Conservation (phyloP, 176 grass and related monocot species). For the Thinopyrum elongatum region DNA sequence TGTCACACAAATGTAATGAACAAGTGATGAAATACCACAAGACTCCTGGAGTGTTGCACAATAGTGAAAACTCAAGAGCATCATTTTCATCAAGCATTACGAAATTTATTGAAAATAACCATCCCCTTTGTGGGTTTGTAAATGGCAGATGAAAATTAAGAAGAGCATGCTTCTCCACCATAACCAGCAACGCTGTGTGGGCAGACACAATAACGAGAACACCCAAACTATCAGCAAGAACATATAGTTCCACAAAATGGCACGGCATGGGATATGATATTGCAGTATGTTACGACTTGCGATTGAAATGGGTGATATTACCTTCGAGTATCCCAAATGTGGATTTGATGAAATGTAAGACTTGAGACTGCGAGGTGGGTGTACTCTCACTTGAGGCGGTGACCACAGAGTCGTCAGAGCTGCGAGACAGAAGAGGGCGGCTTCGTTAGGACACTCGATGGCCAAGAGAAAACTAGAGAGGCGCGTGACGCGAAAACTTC, state of each 20-base stretch:
- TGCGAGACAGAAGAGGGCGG: constrained; percentile 7
- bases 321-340: constrained; percentile 44
- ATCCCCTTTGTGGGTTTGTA: background rate
- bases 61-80: background rate
- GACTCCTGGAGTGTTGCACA: background rate
- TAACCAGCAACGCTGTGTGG: background rate
- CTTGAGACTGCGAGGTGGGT: constrained; percentile 26
- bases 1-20: background rate
- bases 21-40: background rate
- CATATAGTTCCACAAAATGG: background rate
- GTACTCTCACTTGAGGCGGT: background rate
- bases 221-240: background rate
- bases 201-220: background rate
- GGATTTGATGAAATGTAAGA: constrained; percentile 51
- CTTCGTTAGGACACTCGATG: background rate
- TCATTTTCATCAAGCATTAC: background rate
- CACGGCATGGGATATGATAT: background rate
- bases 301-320: background rate
- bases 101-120: background rate
- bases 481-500: background rate
- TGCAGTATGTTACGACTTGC: background rate
- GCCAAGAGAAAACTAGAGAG: background rate
- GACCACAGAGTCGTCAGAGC: constrained; percentile 11
- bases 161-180: background rate
- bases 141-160: background rate